Base-by-base conservation (phyloP, 768 basidiomycete species). In the Lentinula aciculospora region DNA sequence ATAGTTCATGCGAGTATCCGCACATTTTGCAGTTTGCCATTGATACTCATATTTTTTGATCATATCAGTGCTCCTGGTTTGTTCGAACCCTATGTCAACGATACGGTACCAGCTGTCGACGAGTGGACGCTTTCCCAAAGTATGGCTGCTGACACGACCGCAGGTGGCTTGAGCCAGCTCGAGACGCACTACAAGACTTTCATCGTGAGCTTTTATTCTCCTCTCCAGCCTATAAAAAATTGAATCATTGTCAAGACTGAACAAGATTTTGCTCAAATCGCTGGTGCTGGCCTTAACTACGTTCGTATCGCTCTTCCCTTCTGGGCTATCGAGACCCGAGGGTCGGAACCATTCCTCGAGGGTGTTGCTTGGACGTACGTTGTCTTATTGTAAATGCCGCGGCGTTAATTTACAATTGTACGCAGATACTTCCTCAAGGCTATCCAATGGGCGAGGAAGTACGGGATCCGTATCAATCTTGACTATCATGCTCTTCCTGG, bases 401-500 rank as follows among this genome's bases (percentile, higher is more conserved):
- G 28, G 32, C 45, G 13, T 15, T 13, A 19, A 28, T 27, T 28
- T 15, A 28, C 19, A 32, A 44, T 58, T 19, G 17, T 56, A 17
- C 61, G 10, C 50, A 89, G 87, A 31, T 96, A 98, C 73, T 92
- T 96, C 75, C 76, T 97, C 53, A 94, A 96, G 72, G 92, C 93
- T 7, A 82, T 98, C 60, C 75, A 84, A 59, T 99, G 96, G 96
- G 92, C 92, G 7, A 83, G 96, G 58, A 99, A 99, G 73, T 99
- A 99, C 68, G 96, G 96, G 8, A 63, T 98, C 51, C 85, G 96
- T 50, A 92, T 99, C 66, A 92, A 95, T 67, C 80, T 98, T 32
- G 96, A 99, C 70, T 71, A 94, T 10, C 88, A 90, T 63, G 74
- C 85, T 28, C 71, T 91, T 13, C 88, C 88, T 40, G 90, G 90